Base-by-base conservation (phyloP, 2,329 filamentous ascomycete genomes). In the Aspergillus sp. region DNA sequence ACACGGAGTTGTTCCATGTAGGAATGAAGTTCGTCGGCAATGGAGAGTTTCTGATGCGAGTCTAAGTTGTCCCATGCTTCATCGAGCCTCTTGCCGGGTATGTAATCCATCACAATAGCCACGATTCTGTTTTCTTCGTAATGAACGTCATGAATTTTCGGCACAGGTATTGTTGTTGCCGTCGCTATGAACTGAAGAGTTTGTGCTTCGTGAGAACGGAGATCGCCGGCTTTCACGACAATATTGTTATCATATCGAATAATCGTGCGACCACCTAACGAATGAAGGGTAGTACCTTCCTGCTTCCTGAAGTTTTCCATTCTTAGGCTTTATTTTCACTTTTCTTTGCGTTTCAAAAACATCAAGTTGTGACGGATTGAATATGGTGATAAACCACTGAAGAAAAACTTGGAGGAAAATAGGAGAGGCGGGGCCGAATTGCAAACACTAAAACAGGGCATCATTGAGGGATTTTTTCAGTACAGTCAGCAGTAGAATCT, bases 1-100 rank as follows among this genome's bases (percentile, higher is more conserved):
- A 43, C 19, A 32, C 50, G 49, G 29, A 52, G 42, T 46, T 56
- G 50, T 3, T 9, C 7, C 4, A 52, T 41, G 36, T 58, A 54
- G 39, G 4, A 28, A 40, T 51, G 48, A 33, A 58, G 54, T 29
- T 57, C 36, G 1, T 47, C 10, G n/a, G 51, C 46, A 35, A 54
- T 44, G 4, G 46, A 48, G n/a, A 42, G 38, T 35, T 51, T 58
- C 38, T 57, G 48, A 7, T 45, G 5, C 9, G 43, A 29, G 29
- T 50, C 38, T n/a, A 56, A 34, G 27, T 32, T 47, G 4, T 45
- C 43, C 54, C 54, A 57, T 4, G 48, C 53, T 42, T 57, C 36
- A 27, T 57, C 50, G 7, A 57, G 51, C 38, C 12, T 44, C 39
- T 48, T 52, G 19, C 56, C 53, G 33, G 51, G 48, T 46, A 58